Base-by-base conservation (phyloP, 1,284 basidiomycete species). In the Trichosporon faecale region DNA sequence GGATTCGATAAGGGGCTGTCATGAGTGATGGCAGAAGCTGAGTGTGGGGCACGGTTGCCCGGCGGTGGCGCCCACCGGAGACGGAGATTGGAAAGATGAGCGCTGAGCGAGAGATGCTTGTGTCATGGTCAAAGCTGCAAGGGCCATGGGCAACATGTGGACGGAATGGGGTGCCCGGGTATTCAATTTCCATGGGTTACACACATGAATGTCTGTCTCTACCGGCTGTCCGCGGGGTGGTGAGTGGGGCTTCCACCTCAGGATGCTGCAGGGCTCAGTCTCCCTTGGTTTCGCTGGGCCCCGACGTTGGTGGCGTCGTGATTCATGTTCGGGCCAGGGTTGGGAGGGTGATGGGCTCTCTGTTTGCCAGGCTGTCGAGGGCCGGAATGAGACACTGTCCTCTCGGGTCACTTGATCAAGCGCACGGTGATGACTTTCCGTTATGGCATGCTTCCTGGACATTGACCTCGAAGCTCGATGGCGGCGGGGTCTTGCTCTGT, bases 351-450 rank as follows among this genome's bases (percentile, higher is more conserved):
- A 44, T n/a, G n/a, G n/a, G n/a, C n/a, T n/a, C n/a, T n/a, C n/a
- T n/a, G n/a, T n/a, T n/a, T n/a, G n/a, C n/a, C n/a, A n/a, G n/a
- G n/a, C n/a, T n/a, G n/a, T n/a, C 33, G 33, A 9, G 4, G 33
- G 37, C 37, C 44, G 18, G 44, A 46, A 6, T 46, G 16, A 8
- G 16, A n/a, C 44, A n/a, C n/a, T 9, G 16, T n/a, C 16, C 46
- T 4, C 21, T 9, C 8, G 49, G 49, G 49, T 52, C 49, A 52
- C 23, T 25, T 52, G 49, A 52, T 52, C 49, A 23, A 12, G 9
- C 49, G 49, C 49, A 52, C 49, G 49, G 49, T 52, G 49, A 52
- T 52, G 49, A 52, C 49, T 52, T 52, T 52, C 49, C 49, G 49
- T 52, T 52, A 52, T 52, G 40, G 40, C 40, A 44, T 44, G 40